Evolutionary conservation across 176 grass and related monocot species (phyloP).

Genomic region (Oryza australiensis): DNA sequence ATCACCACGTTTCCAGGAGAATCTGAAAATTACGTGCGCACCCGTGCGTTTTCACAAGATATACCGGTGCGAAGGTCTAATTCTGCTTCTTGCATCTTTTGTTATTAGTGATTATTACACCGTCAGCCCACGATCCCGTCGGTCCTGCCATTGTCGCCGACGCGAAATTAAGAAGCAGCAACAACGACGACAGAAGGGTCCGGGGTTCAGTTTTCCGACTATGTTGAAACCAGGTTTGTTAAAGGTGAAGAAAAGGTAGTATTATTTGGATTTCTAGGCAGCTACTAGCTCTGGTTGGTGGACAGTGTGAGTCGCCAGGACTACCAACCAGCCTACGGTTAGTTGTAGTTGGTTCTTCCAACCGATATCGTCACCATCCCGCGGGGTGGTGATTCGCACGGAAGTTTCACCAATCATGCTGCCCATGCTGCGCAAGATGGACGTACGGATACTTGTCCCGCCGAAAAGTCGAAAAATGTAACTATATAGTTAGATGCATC

Average conservation of each 20-base stretch:
- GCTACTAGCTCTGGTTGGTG: slow-evolving; percentile 19
- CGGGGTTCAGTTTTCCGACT: not conserved
- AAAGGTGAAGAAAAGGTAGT: not conserved
- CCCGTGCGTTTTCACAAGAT: not conserved
- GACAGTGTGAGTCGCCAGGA: no score
- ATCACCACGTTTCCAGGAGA: not conserved
- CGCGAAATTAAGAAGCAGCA: not conserved
- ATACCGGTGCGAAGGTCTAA: not conserved
- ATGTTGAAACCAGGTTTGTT: not conserved
- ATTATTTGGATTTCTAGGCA: not conserved
- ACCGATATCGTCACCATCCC: not conserved
- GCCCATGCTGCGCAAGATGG: not conserved
- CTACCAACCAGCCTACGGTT: not conserved
- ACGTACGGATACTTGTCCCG: not conserved
- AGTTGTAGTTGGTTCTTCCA: not conserved
- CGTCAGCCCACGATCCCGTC: not conserved
- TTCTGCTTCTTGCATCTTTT: no score
- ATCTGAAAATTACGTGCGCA: not conserved
- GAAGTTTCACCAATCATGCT: not conserved
- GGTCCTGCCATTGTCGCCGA: not conserved
- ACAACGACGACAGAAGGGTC: not conserved
- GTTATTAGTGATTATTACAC: not conserved
- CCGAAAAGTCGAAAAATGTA: not conserved
- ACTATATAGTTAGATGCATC: not conserved
- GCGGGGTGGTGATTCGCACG: not conserved